Percentiles rank a stretch among this genome's conserved stretches.
Conservation (phyloP, 805 yeast genomes). For the Kazachstania psychrophila region DNA sequence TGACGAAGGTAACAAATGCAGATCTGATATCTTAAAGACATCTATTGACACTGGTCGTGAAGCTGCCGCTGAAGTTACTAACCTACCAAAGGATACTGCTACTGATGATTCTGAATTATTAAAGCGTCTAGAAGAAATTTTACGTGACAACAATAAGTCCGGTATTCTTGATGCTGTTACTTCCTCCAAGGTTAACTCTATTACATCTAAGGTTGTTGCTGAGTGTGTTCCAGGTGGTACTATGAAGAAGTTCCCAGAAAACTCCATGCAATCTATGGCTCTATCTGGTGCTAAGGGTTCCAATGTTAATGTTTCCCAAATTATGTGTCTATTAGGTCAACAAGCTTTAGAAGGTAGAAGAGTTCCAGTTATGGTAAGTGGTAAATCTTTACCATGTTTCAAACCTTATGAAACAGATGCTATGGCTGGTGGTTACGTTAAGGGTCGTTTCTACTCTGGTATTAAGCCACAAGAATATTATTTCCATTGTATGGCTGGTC, state of each 20-base stretch:
- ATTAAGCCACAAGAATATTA: conserved; percentile 97
- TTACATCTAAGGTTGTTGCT: conserved; percentile 90
- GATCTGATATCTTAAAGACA: conserved; percentile 69
- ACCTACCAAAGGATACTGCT: conserved; percentile 45
- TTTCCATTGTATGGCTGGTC: conserved; percentile 99
- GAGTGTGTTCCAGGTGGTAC: conserved; percentile 95
- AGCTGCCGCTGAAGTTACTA: conserved; percentile 93
- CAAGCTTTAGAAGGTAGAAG: conserved; percentile 99
- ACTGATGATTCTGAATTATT: conserved; percentile 66
- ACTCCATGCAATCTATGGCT: conserved; percentile 98
- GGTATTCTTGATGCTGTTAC: conserved; percentile 94
- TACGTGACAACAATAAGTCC: conserved; percentile 84
- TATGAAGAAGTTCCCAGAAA: conserved; percentile 88
- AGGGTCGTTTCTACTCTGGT: conserved; percentile 95
- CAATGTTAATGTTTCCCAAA: conserved; percentile 95
- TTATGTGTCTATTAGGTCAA: conserved; percentile 98
- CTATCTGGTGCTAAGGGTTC: conserved; percentile 99
- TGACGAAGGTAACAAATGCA: conserved; percentile 80
- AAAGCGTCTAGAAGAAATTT: conserved; percentile 85
- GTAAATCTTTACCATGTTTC: conserved; percentile 94
- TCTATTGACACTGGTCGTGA: conserved; percentile 76
- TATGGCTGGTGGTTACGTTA: conserved; percentile 96
- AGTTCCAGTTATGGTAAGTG: conserved; percentile 98
- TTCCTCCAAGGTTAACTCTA: conserved; percentile 81
- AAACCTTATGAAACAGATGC: conserved; percentile 95